Evolutionary conservation across 164 flowering plant species (phyloP).

Genomic region (Aristolochia californica): DNA sequence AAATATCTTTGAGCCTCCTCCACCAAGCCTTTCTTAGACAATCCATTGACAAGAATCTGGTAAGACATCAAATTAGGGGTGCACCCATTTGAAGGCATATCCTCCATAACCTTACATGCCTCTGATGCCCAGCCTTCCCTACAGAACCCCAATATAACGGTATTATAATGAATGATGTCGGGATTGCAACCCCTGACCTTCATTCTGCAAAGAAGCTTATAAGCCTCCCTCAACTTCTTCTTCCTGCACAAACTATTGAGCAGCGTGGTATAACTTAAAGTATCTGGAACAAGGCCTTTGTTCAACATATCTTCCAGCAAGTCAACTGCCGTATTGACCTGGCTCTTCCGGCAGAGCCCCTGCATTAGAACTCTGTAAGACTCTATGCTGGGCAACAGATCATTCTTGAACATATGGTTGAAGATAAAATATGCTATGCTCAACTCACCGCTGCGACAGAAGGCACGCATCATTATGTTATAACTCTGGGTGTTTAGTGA

Average conservation of each 20-base stretch:
- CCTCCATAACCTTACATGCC: slow-evolving; percentile 72
- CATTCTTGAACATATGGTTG: slow-evolving; percentile 69
- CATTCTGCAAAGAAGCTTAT: slow-evolving; percentile 93
- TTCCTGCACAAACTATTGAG: slow-evolving; percentile 94
- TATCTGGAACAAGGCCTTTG: slow-evolving; percentile 85
- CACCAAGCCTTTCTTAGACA: slow-evolving; percentile 58
- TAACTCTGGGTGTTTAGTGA: slow-evolving; percentile 45
- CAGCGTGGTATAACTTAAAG: slow-evolving; percentile 59
- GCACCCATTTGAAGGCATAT: slow-evolving; percentile 74
- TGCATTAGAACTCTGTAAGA: slow-evolving; percentile 76
- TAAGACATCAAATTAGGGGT: slow-evolving; percentile 74
- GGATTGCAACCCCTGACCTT: slow-evolving; percentile 89
- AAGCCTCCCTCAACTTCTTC: slow-evolving; percentile 79
- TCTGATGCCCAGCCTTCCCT: slow-evolving; percentile 65
- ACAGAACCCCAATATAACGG: slow-evolving; percentile 68
- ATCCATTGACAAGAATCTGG: slow-evolving; percentile 63
- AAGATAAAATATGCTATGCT: slow-evolving; percentile 67
- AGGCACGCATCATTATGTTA: slow-evolving; percentile 71
- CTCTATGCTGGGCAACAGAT: slow-evolving; percentile 59
- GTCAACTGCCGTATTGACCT: slow-evolving; percentile 58
- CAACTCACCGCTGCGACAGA: slow-evolving; percentile 46
- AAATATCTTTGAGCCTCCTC: slow-evolving; percentile 55
- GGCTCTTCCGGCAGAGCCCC: slow-evolving; percentile 78
- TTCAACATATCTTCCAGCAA: slow-evolving; percentile 88
- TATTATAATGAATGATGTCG: slow-evolving; percentile 78